A percentile compares a stretch with the other conserved stretches of the same genome.
These are phyloP conservation scores for Xylaria sp. DNA, from an alignment of 2,329 filamentous ascomycete species.

Conservation along the genomic window DNA sequence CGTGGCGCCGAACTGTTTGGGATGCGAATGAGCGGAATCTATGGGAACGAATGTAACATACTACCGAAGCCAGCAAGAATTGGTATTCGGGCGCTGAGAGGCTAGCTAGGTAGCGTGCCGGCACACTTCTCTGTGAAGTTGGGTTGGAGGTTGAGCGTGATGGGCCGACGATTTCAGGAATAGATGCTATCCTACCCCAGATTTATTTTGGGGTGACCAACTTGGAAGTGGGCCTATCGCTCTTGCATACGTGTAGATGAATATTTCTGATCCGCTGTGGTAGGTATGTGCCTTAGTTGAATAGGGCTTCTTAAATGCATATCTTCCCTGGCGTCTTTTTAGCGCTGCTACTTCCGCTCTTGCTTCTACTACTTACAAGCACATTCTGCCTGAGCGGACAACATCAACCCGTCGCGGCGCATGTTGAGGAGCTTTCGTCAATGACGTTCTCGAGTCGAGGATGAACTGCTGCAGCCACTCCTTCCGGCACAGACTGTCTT, in stretches of 20 bases:
- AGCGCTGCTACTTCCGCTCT: not conserved
- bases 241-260: not conserved
- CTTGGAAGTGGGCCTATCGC: not conserved
- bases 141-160: not conserved
- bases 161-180: not conserved
- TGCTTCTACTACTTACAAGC: not conserved
- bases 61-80: not conserved
- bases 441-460: slow-evolving; percentile 40
- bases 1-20: not conserved
- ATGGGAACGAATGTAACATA: not conserved
- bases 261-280: not conserved
- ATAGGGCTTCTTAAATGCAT: not conserved
- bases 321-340: not conserved
- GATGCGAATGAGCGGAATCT: not conserved
- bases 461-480: slow-evolving; percentile 43
- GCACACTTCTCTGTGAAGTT: not conserved
- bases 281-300: not conserved
- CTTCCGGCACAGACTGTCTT: slow-evolving; percentile 35
- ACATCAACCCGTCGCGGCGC: slow-evolving; percentile 25
- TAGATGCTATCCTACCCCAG: slow-evolving; percentile 2
- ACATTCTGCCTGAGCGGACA: not conserved
- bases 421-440: slow-evolving; percentile 9
- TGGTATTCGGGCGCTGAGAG: not conserved
- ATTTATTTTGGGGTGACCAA: slow-evolving; percentile 9
- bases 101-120: not conserved